Evolutionary conservation across 768 basidiomycete genomes (phyloP).

Genomic region (Sarcodon aspratus): DNA sequence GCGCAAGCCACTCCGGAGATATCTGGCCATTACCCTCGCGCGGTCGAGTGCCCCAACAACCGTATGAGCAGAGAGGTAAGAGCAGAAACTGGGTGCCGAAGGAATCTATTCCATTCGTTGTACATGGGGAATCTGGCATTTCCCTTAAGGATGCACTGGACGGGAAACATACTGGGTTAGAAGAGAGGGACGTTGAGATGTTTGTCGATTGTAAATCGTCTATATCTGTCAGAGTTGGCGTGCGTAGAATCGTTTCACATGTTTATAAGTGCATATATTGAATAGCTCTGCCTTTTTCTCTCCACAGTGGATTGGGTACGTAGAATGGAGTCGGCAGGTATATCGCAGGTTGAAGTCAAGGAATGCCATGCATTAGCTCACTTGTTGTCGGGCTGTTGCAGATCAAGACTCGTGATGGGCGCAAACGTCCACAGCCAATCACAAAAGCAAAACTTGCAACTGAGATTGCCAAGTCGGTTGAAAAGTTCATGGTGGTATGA

Average conservation of each 20-base stretch:
- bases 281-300: background rate
- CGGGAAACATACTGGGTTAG: background rate
- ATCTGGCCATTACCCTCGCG: no score
- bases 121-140: background rate
- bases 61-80: no score
- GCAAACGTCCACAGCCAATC: background rate
- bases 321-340: background rate
- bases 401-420: background rate
- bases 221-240: background rate
- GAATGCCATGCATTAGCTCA: background rate
- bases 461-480: background rate
- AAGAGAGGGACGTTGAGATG: background rate
- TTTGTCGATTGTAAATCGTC: background rate
- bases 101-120: background rate
- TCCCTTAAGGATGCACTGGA: background rate
- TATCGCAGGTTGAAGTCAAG: background rate
- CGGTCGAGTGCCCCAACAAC: no score
- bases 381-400: background rate
- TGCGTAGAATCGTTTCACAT: background rate
- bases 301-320: background rate
- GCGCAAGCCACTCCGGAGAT: no score
- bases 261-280: background rate
- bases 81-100: background rate
- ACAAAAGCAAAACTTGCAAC: background rate
- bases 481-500: no score